Base-by-base conservation (phyloP, 345 rosid species). In the Populus euphratica region DNA sequence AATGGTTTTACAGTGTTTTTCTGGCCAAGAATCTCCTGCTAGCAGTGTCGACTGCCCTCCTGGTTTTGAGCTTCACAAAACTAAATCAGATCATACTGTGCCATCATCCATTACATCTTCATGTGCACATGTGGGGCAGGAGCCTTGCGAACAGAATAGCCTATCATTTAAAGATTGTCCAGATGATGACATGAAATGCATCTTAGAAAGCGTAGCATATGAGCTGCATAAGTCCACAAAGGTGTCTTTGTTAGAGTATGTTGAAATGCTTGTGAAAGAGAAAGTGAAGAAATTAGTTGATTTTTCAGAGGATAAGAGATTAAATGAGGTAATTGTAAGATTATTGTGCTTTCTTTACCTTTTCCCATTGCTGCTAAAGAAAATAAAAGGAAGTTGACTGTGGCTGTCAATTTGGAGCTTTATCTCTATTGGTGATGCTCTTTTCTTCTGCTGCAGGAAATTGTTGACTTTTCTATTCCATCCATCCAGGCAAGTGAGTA, bases 161-260 rank as follows among this genome's bases (percentile, higher is more conserved):
- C 63, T 54, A 72, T 68, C 73, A 31, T 65, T 50, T 74, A 73
- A 35, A 65, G 78, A 73, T 72, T 65, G 47, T 78, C 47, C 69
- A 33, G 64, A 75, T 76, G 77, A 79, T 77, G 72, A 78, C 69
- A 70, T 85, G 62, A 70, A 86, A 36, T 70, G 82, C 83, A 84
- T 92, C 66, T 73, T 85, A 56, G 88, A 84, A 84, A 78, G 77
- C 81, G 87, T 92, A 38, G 90, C 82, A 84, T 81, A 81, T 61
- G 93, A 92, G 84, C 91, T 96, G 78, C 80, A 87, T 83, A 38
- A 76, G 69, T 90, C 92, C 84, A 80, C 86, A 52, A 82, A 84
- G 89, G 75, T 68, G 62, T 76, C 78, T 73, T 64, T 89, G 83
- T 78, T 74, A 56, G 85, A 88, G 23, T 91, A 89, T 88, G 70